Base-by-base conservation (phyloP, 805 yeast genomes). In the Kodamaea jinghongensis region DNA sequence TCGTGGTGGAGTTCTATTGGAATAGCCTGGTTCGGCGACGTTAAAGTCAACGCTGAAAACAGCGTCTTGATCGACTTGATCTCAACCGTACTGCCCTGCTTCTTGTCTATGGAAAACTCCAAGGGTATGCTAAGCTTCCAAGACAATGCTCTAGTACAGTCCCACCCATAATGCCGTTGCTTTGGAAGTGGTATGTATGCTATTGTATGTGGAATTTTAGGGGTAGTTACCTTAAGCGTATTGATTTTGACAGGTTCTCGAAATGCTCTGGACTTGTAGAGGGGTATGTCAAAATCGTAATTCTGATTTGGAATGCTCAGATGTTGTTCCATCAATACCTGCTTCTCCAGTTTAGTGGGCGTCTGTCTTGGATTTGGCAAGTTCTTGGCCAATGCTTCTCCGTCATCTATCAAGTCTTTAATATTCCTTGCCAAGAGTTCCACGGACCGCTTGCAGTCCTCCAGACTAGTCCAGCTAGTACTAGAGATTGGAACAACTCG, bases 1-100 rank as follows among this genome's bases (percentile, higher is more conserved):
- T 61, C 69, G 45, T 66, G 70, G 39, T 58, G 54, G 17, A 68
- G 39, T 48, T 67, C 74, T 7, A 68, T 39, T 2, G 74, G 72
- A 9, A 68, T 62, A 2, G 68, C 62, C 17, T 49, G 45, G 34
- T 57, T 55, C 10, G 56, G 52, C 2, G 72, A 61, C 31, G 56
- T 49, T 11, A 60, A 43, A 13, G 71, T 60, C 20, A 58, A 36
- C 1, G 55, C 69, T 3, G 56, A 57, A 17, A 68, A 51, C 30
- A 64, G 70, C 2, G 60, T 56, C 2, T 29, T 25, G 7, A 56
- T 44, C 2, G 34, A n/a, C 28, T 51, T 57, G 34, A 61, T 43
- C 3, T 17, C 22, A 7, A 37, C 23, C 13, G 30, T 37, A 27
- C 31, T 30, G 9, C 40, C 40, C 10, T 10, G 12, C 10, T 31